phyloP scores from a whole-genome alignment of 768 basidiomycete species.

The Erythrobasidium yunnanense region DNA sequence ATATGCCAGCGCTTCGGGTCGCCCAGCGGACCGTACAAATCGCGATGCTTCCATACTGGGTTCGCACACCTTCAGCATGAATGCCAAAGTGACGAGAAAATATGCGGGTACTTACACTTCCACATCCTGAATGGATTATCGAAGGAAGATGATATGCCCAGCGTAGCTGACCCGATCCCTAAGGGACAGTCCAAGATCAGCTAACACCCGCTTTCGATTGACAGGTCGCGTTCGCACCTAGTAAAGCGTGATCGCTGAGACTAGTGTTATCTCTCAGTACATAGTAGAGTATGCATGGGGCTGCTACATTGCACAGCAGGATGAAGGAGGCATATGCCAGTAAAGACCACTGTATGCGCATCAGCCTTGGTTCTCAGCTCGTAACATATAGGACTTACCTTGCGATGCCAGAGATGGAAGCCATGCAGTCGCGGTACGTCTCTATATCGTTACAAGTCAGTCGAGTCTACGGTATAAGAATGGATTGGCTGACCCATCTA shows the following conservation, averaged over 20 bases:
- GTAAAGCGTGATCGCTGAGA: constrained; percentile 1
- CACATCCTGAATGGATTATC: constrained; percentile 37
- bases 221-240: too few species aligned
- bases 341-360: background rate
- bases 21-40: constrained; percentile 35
- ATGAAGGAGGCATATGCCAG: constrained; percentile 13
- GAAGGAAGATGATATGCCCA: constrained; percentile 35
- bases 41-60: constrained; percentile 30
- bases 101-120: constrained; percentile 35
- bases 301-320: constrained; percentile 10
- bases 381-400: background rate
- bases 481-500: background rate
- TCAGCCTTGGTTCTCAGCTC: background rate
- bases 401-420: constrained; percentile 18
- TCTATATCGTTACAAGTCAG: background rate
- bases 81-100: background rate
- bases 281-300: constrained; percentile 35
- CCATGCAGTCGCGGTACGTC: constrained; percentile 13
- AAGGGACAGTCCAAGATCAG: too few species aligned
- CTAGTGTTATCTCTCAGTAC: constrained; percentile 16
- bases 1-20: constrained; percentile 30
- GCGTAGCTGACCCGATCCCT: constrained; percentile 32
- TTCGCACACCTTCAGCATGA: too few species aligned
- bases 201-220: too few species aligned
- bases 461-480: too few species aligned